These are phyloP conservation scores for Mortierella sp. DNA, from an alignment of 371 early-diverging fungal species.

Conservation along the genomic window DNA sequence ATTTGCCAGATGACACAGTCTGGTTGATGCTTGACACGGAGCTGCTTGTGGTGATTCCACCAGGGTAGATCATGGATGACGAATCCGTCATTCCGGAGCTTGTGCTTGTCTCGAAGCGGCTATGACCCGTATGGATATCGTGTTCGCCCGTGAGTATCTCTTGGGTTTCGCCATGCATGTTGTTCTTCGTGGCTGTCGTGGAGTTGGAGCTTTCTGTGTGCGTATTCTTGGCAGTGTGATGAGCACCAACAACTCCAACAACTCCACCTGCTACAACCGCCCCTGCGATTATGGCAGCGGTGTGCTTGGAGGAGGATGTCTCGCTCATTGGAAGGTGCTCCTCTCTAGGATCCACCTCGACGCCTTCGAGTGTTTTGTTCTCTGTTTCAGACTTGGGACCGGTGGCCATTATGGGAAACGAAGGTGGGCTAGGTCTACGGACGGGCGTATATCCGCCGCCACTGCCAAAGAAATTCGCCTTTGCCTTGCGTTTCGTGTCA, in stretches of 20 bases:
- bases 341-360: no score
- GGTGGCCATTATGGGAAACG: constrained; percentile 4
- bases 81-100: constrained; percentile 16
- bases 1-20: constrained; percentile 8
- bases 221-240: no score
- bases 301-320: constrained; percentile 6
- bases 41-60: constrained; percentile 1
- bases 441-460: constrained; percentile 28
- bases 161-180: constrained; percentile 12
- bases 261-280: constrained; percentile 8
- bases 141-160: constrained; percentile 6
- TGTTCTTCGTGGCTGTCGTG: neutral
- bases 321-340: constrained; percentile 3
- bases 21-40: constrained; percentile 5
- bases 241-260: neutral
- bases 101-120: constrained; percentile 15
- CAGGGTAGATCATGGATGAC: constrained; percentile 12
- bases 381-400: constrained; percentile 13
- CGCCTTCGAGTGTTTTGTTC: constrained; percentile 1
- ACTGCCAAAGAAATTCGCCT: constrained; percentile 39
- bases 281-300: neutral
- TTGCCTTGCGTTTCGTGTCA: constrained; percentile 20
- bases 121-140: neutral
- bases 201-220: neutral
- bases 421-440: constrained; percentile 18